These are phyloP conservation scores for Tuber indicum DNA, from an alignment of 495 filamentous ascomycete species.

Conservation along the genomic window DNA sequence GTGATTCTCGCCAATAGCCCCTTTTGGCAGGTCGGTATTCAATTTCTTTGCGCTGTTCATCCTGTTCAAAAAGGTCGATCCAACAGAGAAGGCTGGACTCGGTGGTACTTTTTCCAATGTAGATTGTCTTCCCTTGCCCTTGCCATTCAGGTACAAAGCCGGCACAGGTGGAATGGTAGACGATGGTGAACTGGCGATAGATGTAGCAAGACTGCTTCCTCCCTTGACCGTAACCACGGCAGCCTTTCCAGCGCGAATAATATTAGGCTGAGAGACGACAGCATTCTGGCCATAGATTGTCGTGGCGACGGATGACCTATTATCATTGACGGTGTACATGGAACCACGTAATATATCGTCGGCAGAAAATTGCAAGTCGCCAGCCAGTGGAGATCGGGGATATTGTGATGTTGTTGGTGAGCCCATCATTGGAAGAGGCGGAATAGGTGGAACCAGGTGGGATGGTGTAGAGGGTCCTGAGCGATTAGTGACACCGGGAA, in stretches of 20 bases:
- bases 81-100: constrained; percentile 56
- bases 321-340: constrained; percentile 60
- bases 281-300: constrained; percentile 88
- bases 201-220: constrained; percentile 44
- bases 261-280: constrained; percentile 73
- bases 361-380: constrained; percentile 51
- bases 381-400: constrained; percentile 89
- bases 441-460: constrained; percentile 82
- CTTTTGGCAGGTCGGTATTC: constrained; percentile 17
- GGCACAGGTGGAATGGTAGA: constrained; percentile 51
- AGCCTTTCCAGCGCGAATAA: constrained; percentile 74
- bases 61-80: constrained; percentile 59
- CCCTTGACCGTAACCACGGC: constrained; percentile 81
- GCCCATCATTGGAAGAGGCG: constrained; percentile 68
- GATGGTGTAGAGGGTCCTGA: constrained; percentile 74
- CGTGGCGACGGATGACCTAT: constrained; percentile 71
- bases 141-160: constrained; percentile 46
- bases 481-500: constrained; percentile 92
- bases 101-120: constrained; percentile 42
- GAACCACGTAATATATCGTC: constrained; percentile 65
- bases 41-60: constrained; percentile 49
- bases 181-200: constrained; percentile 42
- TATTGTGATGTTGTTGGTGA: constrained; percentile 58
- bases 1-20: constrained; percentile 33
- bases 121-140: constrained; percentile 14